phyloP scores from a whole-genome alignment of 345 rosid genomes.

The Lagerstroemia speciosa region DNA sequence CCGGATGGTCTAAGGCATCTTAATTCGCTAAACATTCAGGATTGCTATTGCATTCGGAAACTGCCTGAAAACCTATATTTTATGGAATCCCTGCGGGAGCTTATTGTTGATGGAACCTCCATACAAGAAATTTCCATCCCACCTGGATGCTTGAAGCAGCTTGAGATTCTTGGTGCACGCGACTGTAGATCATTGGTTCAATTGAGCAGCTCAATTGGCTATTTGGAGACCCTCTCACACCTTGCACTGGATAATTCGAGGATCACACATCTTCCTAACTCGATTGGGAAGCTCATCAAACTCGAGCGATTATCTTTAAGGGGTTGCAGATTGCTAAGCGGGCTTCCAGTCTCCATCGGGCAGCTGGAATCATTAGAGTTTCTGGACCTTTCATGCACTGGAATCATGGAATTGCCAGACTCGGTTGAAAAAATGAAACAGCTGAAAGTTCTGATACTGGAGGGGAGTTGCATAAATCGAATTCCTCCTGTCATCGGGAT shows the following conservation, averaged over 20 bases:
- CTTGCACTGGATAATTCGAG: background rate
- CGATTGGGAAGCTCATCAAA: background rate
- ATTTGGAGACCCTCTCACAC: background rate
- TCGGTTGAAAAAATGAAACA: background rate
- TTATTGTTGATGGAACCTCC: too few species aligned
- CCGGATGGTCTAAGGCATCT: background rate
- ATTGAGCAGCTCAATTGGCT: background rate
- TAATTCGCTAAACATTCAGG: background rate
- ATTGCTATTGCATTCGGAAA: background rate
- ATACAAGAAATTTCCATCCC: background rate
- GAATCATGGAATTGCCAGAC: background rate
- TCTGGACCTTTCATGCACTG: fast-evolving
- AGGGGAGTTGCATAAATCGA: background rate
- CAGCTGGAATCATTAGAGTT: background rate
- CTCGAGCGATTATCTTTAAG: background rate
- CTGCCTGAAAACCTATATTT: background rate
- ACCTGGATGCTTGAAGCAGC: background rate
- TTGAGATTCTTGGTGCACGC: background rate
- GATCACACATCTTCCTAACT: background rate
- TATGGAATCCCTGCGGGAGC: slow-evolving; percentile 3
- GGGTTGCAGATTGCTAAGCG: fast-evolving
- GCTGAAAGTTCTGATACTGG: background rate
- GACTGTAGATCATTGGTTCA: background rate
- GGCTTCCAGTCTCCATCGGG: background rate
- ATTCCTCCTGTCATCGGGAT: background rate